Conservation (phyloP, 2,329 filamentous ascomycete genomes). For the Aphanoascus verrucosus region DNA sequence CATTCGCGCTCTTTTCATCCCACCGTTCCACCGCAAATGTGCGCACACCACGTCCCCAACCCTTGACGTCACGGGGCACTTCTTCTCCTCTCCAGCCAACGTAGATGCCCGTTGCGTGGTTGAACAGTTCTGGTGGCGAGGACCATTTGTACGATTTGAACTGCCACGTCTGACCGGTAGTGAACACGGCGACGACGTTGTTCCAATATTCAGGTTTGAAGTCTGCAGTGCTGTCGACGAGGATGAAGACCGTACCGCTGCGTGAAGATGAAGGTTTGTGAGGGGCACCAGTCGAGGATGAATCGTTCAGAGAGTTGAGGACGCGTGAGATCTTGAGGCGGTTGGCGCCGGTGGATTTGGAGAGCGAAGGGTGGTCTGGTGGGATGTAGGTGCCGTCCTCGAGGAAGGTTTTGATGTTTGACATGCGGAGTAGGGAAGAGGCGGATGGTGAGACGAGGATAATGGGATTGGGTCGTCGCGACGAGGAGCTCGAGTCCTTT, state of each 20-base stretch:
- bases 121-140: slow-evolving; percentile 77
- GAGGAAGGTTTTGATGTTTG: slow-evolving; percentile 91
- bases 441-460: slow-evolving; percentile 94
- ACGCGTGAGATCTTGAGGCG: slow-evolving; percentile 77
- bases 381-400: slow-evolving; percentile 72
- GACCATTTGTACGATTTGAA: slow-evolving; percentile 98
- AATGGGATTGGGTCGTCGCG: slow-evolving; percentile 62
- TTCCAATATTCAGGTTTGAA: slow-evolving; percentile 99
- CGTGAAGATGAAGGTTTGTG: slow-evolving; percentile 31
- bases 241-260: slow-evolving; percentile 80
- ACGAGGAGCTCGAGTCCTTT: slow-evolving; percentile 39
- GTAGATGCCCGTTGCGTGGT: slow-evolving; percentile 75
- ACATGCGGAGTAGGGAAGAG: slow-evolving; percentile 86
- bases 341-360: slow-evolving; percentile 56
- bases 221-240: slow-evolving; percentile 83
- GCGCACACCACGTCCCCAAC: slow-evolving; percentile 77
- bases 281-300: slow-evolving; percentile 6
- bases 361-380: slow-evolving; percentile 52
- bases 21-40: slow-evolving; percentile 76
- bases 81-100: slow-evolving; percentile 85
- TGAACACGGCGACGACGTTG: slow-evolving; percentile 90
- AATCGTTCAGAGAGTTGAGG: slow-evolving; percentile 47
- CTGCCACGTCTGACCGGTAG: slow-evolving; percentile 94
- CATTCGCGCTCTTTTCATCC: slow-evolving; percentile 40
- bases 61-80: slow-evolving; percentile 63